These are phyloP conservation scores for Posidonia australis DNA, from an alignment of 106 monocot genomes.

Conservation along the genomic window DNA sequence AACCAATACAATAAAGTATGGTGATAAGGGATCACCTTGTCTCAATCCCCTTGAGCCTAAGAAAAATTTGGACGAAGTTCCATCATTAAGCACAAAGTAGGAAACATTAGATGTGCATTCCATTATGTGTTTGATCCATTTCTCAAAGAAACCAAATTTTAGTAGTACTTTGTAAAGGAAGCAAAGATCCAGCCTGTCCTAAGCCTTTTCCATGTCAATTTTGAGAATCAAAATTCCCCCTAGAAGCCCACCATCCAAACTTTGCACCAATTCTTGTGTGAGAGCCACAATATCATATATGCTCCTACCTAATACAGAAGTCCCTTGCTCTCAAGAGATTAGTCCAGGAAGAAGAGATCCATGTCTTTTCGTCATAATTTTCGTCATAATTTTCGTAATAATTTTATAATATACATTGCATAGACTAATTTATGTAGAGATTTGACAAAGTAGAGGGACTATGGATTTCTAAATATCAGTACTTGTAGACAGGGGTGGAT, in stretches of 20 bases:
- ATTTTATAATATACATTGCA: background rate
- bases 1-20: background rate
- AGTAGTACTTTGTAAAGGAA: background rate
- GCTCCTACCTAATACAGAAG: background rate
- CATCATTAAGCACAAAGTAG: background rate
- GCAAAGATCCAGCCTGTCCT: too few species aligned
- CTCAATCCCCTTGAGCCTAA: background rate
- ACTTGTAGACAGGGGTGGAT: too few species aligned
- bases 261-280: too few species aligned
- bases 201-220: background rate
- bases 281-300: background rate
- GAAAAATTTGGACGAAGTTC: background rate
- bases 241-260: too few species aligned
- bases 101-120: background rate
- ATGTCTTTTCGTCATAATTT: background rate
- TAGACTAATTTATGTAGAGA: too few species aligned
- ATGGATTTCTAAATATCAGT: too few species aligned
- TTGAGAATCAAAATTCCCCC: background rate
- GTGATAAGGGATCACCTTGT: background rate
- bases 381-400: background rate
- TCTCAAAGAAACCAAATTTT: background rate
- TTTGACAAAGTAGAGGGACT: too few species aligned
- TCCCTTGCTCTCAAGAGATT: background rate
- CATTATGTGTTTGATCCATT: background rate
- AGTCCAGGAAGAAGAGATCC: background rate